Conservation (phyloP, 306 rosid species). For the Cucurbita pepo region DNA sequence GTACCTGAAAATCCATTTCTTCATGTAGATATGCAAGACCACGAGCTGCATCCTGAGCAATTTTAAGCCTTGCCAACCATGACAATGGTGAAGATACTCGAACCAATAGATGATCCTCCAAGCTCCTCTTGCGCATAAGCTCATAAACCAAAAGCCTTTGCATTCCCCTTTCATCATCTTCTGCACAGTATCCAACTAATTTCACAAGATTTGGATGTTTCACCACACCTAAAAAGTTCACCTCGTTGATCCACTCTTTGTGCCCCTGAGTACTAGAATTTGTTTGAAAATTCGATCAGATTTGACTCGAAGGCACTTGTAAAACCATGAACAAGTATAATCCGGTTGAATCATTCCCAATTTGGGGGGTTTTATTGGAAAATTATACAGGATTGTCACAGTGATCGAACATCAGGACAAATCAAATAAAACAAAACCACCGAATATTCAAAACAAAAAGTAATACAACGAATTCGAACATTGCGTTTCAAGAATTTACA, state of each 20-base stretch:
- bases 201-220: constrained; percentile 84
- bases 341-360: background rate
- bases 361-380: background rate
- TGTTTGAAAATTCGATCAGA: constrained; percentile 2
- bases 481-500: background rate
- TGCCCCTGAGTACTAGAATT: constrained; percentile 81
- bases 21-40: constrained; percentile 93
- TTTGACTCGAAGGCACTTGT: constrained; percentile 3
- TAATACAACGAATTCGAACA: background rate
- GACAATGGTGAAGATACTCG: constrained; percentile 44
- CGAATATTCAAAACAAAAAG: background rate
- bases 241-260: constrained; percentile 93
- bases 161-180: constrained; percentile 97
- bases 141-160: constrained; percentile 88
- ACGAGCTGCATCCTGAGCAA: constrained; percentile 79
- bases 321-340: background rate
- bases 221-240: constrained; percentile 73
- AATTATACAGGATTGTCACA: background rate
- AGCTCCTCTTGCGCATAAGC: constrained; percentile 68
- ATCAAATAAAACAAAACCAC: background rate
- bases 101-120: constrained; percentile 82
- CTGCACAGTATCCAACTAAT: constrained; percentile 87
- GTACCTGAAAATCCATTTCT: constrained; percentile 97
- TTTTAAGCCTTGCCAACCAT: constrained; percentile 58
- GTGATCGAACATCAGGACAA: background rate